Conservation (phyloP, 192 early-diverging fungal species). For the Chytriomyces sp. region DNA sequence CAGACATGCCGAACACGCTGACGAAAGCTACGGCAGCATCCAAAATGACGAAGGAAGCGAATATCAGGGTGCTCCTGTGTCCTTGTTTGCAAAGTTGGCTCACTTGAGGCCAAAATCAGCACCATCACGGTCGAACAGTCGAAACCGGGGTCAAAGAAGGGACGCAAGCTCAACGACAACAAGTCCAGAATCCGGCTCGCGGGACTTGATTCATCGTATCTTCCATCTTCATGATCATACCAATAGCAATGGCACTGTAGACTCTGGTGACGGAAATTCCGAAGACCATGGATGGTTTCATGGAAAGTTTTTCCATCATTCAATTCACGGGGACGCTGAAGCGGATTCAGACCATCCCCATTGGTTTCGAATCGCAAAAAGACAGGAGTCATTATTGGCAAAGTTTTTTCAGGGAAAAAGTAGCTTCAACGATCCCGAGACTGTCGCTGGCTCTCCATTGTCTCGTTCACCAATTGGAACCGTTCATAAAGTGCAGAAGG, state of each 20-base stretch:
- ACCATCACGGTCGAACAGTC: neutral
- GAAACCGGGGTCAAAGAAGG: neutral
- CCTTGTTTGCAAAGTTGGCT: neutral
- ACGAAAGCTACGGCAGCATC: too few species aligned
- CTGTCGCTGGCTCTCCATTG: too few species aligned
- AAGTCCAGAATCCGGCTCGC: neutral
- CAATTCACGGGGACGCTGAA: neutral
- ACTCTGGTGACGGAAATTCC: neutral
- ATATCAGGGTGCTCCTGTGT: neutral
- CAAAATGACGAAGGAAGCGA: neutral
- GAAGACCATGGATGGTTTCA: conserved; percentile 18
- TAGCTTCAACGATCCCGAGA: neutral
- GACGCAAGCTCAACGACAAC: conserved; percentile 1
- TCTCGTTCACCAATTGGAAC: too few species aligned
- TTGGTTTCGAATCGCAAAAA: conserved; percentile 17
- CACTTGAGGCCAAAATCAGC: conserved; percentile 15
- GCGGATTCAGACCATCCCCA: conserved; percentile 11
- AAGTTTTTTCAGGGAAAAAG: conserved; percentile 17
- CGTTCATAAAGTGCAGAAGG: too few species aligned
- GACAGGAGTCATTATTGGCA: conserved; percentile 20
- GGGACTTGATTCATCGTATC: conserved; percentile 9
- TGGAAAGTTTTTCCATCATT: conserved; percentile 18
- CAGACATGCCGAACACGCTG: too few species aligned
- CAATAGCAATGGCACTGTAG: neutral
- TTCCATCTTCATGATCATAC: conserved; percentile 9